A percentile compares a stretch with the other conserved stretches of the same genome.
These are phyloP conservation scores for Yamadazyma atmosphaerica DNA, from an alignment of 1,139 yeast genomes.

Conservation along the genomic window DNA sequence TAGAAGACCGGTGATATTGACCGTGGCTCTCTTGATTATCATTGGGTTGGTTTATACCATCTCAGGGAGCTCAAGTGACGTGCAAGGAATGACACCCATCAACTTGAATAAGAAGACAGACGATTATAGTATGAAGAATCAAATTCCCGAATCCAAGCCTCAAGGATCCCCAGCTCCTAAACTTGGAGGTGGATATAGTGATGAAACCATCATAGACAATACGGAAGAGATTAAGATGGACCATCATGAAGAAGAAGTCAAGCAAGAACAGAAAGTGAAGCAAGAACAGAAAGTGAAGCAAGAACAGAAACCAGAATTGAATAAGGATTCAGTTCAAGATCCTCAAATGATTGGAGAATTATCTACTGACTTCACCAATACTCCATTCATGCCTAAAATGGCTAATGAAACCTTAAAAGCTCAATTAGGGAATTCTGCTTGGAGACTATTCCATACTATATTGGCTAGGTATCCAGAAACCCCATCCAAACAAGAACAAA, in stretches of 20 bases:
- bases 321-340: neutral
- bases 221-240: conserved; percentile 8
- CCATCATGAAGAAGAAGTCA: conserved; percentile 6
- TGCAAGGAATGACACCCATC: conserved; percentile 22
- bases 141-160: conserved; percentile 2
- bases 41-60: conserved; percentile 15
- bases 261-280: neutral
- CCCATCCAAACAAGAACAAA: conserved; percentile 64
- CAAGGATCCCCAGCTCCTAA: conserved; percentile 2
- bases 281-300: conserved; percentile 1
- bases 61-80: conserved; percentile 10
- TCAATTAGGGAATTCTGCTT: conserved; percentile 82
- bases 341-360: conserved; percentile 1
- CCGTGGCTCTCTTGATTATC: conserved; percentile 12
- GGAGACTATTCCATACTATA: conserved; percentile 86
- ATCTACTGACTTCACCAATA: conserved; percentile 25
- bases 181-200: conserved; percentile 8
- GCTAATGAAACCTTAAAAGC: conserved; percentile 61
- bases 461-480: conserved; percentile 87
- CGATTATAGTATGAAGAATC: conserved; percentile 6
- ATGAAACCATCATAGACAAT: conserved; percentile 11
- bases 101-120: conserved; percentile 13
- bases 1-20: conserved; percentile 16
- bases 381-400: conserved; percentile 87
- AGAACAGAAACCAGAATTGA: conserved; percentile 1